A percentile compares a stretch with the other conserved stretches of the same genome.
Conservation (phyloP, 2,329 filamentous ascomycete genomes). For the Aureobasidium sp. region DNA sequence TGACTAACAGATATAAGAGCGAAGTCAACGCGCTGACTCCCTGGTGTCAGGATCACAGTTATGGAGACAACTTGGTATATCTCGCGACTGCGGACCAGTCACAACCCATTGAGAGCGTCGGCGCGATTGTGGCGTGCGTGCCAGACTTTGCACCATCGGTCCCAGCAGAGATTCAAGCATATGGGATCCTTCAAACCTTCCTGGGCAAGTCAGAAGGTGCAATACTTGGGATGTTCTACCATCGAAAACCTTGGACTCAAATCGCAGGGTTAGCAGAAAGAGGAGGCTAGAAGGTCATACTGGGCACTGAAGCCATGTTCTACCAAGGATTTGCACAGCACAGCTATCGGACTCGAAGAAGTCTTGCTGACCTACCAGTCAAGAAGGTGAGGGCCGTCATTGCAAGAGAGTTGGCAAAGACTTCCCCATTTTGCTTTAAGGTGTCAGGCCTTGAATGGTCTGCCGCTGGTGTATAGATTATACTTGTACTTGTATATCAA, state of each 20-base stretch:
- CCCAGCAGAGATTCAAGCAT: slow-evolving; percentile 53
- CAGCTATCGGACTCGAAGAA: background rate
- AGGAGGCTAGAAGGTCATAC: slow-evolving; percentile 63
- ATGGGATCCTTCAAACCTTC: slow-evolving; percentile 49
- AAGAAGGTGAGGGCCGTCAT: background rate
- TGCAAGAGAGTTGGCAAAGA: background rate
- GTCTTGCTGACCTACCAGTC: background rate
- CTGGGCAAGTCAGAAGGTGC: slow-evolving; percentile 50
- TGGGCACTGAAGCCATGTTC: slow-evolving; percentile 70
- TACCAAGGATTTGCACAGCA: slow-evolving; percentile 27
- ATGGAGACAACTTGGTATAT: slow-evolving; percentile 54
- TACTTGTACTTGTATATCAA: no score
- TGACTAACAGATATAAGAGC: slow-evolving; percentile 63
- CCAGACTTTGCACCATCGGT: slow-evolving; percentile 53
- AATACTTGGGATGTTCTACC: slow-evolving; percentile 45
- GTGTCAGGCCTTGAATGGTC: no score
- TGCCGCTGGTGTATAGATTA: no score
- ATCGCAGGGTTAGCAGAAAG: slow-evolving; percentile 55
- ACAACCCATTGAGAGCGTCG: slow-evolving; percentile 48
- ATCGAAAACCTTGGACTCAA: slow-evolving; percentile 25
- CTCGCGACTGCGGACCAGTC: slow-evolving; percentile 57
- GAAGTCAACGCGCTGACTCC: slow-evolving; percentile 62
- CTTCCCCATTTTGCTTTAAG: background rate
- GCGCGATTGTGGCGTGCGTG: slow-evolving; percentile 61
- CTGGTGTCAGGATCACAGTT: slow-evolving; percentile 55